Evolutionary conservation across 192 early-diverging fungal genomes (phyloP), one percentile per base, ranked within the genome.

Genomic region (Powellomyces hirtus): DNA sequence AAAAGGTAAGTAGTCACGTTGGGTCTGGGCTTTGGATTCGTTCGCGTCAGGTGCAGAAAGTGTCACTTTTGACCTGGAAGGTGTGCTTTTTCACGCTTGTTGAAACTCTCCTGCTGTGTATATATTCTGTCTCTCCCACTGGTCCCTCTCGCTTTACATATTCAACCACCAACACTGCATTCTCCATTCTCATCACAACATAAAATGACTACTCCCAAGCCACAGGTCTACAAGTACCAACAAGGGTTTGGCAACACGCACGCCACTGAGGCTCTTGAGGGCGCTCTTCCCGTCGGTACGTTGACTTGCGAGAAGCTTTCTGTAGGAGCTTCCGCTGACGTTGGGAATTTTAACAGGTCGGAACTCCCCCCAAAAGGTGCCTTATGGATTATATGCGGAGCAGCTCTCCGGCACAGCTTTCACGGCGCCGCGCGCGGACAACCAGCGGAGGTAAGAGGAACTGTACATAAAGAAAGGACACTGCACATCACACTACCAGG

Each of bases 381-480:
- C 94, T 24, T 96, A 92, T 66, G 89, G 88, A 13, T 83, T 96
- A 50, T 96, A 96, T 64, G 92, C 96, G 27, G 96, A 98, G 79
- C 94, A 96, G 74, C n/a, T 94, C 89, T 40, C 94, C 89, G 66
- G 92, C 90, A 59, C 71, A 4, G 94, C 93, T 16, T 97, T 97
- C 73, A 95, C 94, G 0, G 92, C 87, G 4, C 87, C 84, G 14
- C 79, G 93, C 58, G 76, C 79, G 45, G 81, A 90, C 63, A 95
- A 97, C 81, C 88, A 89, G 72, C 80, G 89, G 66, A 88, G 84
- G 78, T 90, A 79, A 49, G 64, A 36, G 6, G 10, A n/a, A 18
- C n/a, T 27, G 44, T 42, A 24, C 18, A 60, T n/a, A 26, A 7
- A 16, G 18, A 49, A 24, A 16, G 46, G 3, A 49, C 46, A 3